Percentiles rank a stretch among this genome's conserved stretches.
Conservation (phyloP, 2,329 filamentous ascomycete genomes). For the Phaeosphaeria sp. region DNA sequence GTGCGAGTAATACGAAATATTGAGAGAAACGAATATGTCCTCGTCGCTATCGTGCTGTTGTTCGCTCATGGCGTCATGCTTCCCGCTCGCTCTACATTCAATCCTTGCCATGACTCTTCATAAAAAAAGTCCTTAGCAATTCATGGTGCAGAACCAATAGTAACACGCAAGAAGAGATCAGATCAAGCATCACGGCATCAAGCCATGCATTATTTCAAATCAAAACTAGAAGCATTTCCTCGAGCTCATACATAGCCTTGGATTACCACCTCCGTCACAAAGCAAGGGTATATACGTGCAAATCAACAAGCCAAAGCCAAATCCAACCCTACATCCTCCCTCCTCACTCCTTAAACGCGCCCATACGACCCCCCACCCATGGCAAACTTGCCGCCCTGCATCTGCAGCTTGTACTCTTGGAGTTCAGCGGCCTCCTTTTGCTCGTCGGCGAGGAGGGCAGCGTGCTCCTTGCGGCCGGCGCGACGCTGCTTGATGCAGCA, state of each 20-base stretch:
- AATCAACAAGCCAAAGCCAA: neutral
- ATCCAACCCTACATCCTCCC: neutral
- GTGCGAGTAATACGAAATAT: neutral
- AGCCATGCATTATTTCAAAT: neutral
- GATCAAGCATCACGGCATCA: neutral
- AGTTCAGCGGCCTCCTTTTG: constrained; percentile 48
- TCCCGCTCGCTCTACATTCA: too few species aligned
- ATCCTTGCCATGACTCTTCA: too few species aligned
- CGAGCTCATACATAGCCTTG: neutral
- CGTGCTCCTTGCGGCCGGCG: constrained; percentile 42
- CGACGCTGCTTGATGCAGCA: constrained; percentile 50
- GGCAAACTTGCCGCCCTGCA: constrained; percentile 32
- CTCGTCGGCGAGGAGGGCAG: constrained; percentile 39
- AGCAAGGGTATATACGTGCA: constrained; percentile 3
- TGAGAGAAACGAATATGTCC: neutral
- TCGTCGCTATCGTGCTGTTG: neutral
- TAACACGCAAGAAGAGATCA: neutral
- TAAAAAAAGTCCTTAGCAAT: too few species aligned
- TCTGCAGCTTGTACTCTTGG: constrained; percentile 39
- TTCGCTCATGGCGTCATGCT: too few species aligned
- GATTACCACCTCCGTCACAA: neutral
- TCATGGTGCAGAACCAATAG: neutral
- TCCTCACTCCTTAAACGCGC: neutral
- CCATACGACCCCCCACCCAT: constrained; percentile 11
- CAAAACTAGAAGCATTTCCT: neutral